A percentile compares a stretch with the other conserved stretches of the same genome.
Conservation (phyloP, 2,329 filamentous ascomycete genomes). For the Fusarium sp. region DNA sequence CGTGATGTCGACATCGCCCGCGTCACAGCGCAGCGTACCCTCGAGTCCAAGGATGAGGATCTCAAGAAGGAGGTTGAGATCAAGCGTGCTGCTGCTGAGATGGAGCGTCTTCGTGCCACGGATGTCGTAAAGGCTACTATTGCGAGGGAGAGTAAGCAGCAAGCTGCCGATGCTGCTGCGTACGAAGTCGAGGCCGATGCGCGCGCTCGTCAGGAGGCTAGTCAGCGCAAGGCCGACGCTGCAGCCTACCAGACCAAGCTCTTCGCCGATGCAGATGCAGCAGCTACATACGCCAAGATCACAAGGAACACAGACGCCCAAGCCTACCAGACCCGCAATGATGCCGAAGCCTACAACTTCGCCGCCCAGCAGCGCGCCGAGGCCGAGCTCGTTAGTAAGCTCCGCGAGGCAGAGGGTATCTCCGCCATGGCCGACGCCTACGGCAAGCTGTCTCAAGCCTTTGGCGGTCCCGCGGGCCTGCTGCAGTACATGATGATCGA, state of each 20-base stretch:
- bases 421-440: constrained; percentile 84
- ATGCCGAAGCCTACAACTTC: constrained; percentile 53
- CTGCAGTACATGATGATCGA: constrained; percentile 90
- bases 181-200: constrained; percentile 74
- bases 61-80: constrained; percentile 80
- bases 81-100: constrained; percentile 80
- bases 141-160: constrained; percentile 71
- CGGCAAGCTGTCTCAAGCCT: constrained; percentile 72
- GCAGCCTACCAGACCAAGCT: constrained; percentile 59
- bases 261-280: constrained; percentile 55
- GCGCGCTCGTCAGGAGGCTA: constrained; percentile 61
- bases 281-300: constrained; percentile 59
- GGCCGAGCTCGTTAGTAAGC: constrained; percentile 65
- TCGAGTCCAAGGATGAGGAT: constrained; percentile 81
- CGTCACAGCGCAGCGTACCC: constrained; percentile 76
- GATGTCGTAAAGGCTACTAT: constrained; percentile 84
- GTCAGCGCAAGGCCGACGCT: constrained; percentile 63
- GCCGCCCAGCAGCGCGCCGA: constrained; percentile 62
- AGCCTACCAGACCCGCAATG: constrained; percentile 60
- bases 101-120: constrained; percentile 79
- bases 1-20: constrained; percentile 79
- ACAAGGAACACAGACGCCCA: constrained; percentile 62
- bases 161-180: constrained; percentile 71
- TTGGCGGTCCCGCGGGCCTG: constrained; percentile 81
- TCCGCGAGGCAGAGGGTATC: constrained; percentile 81